Base-by-base conservation (phyloP, 176 grass and related monocot genomes). In the Eragrostis curvula region DNA sequence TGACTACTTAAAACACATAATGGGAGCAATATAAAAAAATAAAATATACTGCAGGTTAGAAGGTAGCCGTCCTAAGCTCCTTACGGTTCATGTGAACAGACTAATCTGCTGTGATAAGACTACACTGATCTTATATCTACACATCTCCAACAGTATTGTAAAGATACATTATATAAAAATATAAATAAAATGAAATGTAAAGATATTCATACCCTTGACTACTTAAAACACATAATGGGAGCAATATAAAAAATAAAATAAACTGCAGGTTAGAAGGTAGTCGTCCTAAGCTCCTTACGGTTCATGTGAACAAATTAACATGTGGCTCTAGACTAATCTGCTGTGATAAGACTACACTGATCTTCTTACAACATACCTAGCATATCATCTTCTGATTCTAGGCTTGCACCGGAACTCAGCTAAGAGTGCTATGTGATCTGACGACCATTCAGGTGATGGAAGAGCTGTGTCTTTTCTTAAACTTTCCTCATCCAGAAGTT, bases 401-500 rank as follows among this genome's bases (percentile, higher is more conserved):
- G 91, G 87, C 58, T 94, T 99, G 93, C 97, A 99, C 61, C 97
- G 87, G 78, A 99, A 99, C 89, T 99, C 93, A 14, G 97, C 89
- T 81, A 99, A 81, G 55, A 99, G 97, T 17, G 91, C 97, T 90
- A 99, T 89, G 73, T 99, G 97, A 84, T 99, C 97, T 28, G 97
- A 99, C 29, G 97, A 96, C 97, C 97, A 99, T 84, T 99, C 93
- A 67, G 97, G 93, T 74, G 97, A 99, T 57, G 97, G 97, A 27
- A 99, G 89, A 23, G 97, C 97, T 58, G 97, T 99, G 51, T 96
- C 89, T 84, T 99, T 99, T 86, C 97, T 91, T 83, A 99, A 91
- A 78, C 87, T 94, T 71, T 99, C 89, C 85, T 99, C 97, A 81
- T 99, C 97, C 87, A 99, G 66, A 79, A 99, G 91, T 74, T 99